These are phyloP conservation scores for Raphanus sativus DNA, from an alignment of 345 rosid genomes.

Conservation along the genomic window DNA sequence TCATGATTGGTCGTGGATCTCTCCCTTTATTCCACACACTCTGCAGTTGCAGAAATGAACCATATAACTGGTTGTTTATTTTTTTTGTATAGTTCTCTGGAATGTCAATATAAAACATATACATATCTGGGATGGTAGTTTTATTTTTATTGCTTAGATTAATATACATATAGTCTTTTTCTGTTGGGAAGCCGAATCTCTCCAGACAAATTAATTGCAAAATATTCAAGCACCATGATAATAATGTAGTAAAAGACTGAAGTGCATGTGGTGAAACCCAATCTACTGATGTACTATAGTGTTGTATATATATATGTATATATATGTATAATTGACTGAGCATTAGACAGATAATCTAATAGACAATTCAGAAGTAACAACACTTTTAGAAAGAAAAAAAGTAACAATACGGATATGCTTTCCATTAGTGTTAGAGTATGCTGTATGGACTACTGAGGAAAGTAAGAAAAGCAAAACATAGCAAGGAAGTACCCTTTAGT, in stretches of 20 bases:
- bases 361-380: background rate
- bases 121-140: background rate
- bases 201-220: background rate
- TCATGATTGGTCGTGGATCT: constrained; percentile 31
- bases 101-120: background rate
- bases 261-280: background rate
- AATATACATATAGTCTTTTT: too few relatives aligned
- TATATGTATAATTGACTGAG: background rate
- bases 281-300: background rate
- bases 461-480: background rate
- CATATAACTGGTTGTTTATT: background rate
- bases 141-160: background rate
- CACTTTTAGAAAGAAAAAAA: background rate
- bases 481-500: background rate
- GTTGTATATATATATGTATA: background rate
- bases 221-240: background rate
- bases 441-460: background rate
- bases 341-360: background rate
- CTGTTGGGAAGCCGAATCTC: background rate
- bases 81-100: background rate
- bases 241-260: background rate
- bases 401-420: background rate
- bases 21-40: constrained; percentile 27
- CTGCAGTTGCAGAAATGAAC: constrained; percentile 22
- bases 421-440: background rate